Evolutionary conservation across 257 asterid species (phyloP), one percentile per base, ranked within the genome.

Genomic region (Jaltomata sinuosa): DNA sequence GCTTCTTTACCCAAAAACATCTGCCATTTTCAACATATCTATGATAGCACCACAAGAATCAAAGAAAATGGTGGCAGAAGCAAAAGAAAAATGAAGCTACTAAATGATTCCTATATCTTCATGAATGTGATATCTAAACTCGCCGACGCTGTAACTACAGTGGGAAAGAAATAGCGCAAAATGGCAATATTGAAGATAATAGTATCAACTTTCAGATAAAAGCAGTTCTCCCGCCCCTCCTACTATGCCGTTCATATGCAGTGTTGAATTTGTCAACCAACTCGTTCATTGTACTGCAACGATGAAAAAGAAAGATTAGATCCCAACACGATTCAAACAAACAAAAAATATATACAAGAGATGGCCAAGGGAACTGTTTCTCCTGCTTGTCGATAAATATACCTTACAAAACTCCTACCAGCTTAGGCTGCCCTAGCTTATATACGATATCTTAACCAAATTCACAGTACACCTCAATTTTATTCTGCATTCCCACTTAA

Each of bases 201-300:
- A n/a, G n/a, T n/a, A 40, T 71, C 54, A 69, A 71, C 54, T 71
- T 71, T 90, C 83, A 94, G 85, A 94, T 91, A 79, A 90, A 94
- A 61, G 93, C 90, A 80, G 91, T 87, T 78, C 98, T 92, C 2
- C 98, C 98, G 71, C 97, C 97, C 88, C 98, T 91, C 71, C 98
- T 90, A 85, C 88, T 95, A 49, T 92, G 95, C 90, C 97, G 92
- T 85, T 95, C 99, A 32, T 92, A 95, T 71, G 98, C 97, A 81
- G 91, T 92, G 90, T 93, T 95, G 91, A 95, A 91, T 85, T 95
- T 95, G 87, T 95, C 97, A 0, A 93, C 97, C 93, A 95, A 88
- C 86, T 95, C 99, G 50, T 94, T 94, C 94, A 93, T 95, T 19
- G 96, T 92, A 85, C 99, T 95, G 99, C 88, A 84, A 50, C 53